These are phyloP conservation scores for Leccinum angustisporum DNA, from an alignment of 1,284 basidiomycete genomes.

Conservation along the genomic window DNA sequence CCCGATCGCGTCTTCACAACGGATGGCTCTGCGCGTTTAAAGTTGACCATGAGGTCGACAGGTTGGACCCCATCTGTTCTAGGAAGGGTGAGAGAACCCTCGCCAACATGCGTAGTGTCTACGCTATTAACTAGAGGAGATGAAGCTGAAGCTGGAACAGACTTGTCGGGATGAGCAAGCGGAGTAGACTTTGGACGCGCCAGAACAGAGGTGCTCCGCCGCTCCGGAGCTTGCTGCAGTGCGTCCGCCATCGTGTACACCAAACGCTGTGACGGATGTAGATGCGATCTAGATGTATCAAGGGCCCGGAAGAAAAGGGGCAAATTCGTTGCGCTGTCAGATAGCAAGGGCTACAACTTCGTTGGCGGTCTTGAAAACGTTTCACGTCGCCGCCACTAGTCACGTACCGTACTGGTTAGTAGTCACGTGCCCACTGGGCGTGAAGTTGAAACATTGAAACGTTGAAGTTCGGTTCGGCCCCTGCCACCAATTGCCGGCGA, in stretches of 20 bases:
- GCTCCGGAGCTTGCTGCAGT: not conserved
- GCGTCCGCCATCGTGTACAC: not conserved
- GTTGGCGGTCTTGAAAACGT: too few relatives aligned
- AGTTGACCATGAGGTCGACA: constrained; percentile 60
- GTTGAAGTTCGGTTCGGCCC: too few relatives aligned
- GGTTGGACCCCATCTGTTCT: constrained; percentile 15
- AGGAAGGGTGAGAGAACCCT: constrained; percentile 1
- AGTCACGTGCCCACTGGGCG: too few relatives aligned
- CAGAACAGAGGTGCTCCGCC: not conserved
- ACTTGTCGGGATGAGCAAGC: constrained; percentile 7
- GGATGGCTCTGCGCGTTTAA: constrained; percentile 63
- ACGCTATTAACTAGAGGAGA: not conserved
- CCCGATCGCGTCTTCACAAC: constrained; percentile 88
- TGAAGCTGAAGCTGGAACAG: constrained; percentile 10
- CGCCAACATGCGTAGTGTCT: constrained; percentile 6
- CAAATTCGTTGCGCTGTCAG: too few relatives aligned
- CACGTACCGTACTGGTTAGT: too few relatives aligned
- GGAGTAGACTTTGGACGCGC: constrained; percentile 16
- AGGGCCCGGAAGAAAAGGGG: too few relatives aligned
- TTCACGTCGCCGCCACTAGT: too few relatives aligned
- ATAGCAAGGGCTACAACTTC: too few relatives aligned
- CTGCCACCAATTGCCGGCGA: too few relatives aligned
- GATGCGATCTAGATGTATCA: not conserved
- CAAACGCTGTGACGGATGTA: not conserved
- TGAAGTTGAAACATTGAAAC: too few relatives aligned